These are phyloP conservation scores for Dothistroma pini DNA, from an alignment of 2,329 filamentous ascomycete genomes.

Conservation along the genomic window DNA sequence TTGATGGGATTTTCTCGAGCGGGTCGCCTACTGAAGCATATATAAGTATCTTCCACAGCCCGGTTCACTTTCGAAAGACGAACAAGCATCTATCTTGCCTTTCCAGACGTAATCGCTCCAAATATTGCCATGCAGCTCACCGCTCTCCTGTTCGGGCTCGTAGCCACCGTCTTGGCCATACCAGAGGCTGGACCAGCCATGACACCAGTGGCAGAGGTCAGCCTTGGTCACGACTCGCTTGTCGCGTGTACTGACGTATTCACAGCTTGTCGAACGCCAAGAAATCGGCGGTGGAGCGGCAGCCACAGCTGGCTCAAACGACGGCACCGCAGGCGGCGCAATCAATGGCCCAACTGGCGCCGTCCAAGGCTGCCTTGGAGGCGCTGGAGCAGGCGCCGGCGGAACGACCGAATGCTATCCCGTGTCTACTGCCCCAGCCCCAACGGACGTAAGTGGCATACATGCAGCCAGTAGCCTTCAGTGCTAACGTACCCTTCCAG, in stretches of 20 bases:
- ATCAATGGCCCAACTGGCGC: constrained; percentile 18
- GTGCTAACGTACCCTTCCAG: not conserved
- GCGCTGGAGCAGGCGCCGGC: constrained; percentile 5
- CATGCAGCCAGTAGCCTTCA: not conserved
- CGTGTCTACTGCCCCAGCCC: constrained; percentile 14
- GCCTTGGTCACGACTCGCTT: not conserved
- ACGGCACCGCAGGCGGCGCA: constrained; percentile 16
- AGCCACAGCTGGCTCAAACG: constrained; percentile 9
- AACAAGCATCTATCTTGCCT: not conserved
- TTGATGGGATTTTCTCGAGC: too few species aligned
- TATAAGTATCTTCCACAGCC: not conserved
- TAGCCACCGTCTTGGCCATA: not conserved
- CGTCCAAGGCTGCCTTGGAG: constrained; percentile 18
- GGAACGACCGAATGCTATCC: constrained; percentile 13
- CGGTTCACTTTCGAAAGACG: not conserved
- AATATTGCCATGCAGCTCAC: not conserved
- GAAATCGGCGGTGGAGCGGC: constrained; percentile 16
- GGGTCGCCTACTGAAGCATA: not conserved
- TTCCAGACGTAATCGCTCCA: constrained; percentile 6
- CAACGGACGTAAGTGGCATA: constrained; percentile 9
- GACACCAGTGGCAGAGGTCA: not conserved
- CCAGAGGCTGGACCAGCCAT: constrained; percentile 1
- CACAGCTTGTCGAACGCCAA: constrained; percentile 1
- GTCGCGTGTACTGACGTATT: not conserved
- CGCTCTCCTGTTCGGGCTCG: not conserved